These are phyloP conservation scores for Rhizopogon sp. DNA, from an alignment of 768 basidiomycete species.

Conservation along the genomic window DNA sequence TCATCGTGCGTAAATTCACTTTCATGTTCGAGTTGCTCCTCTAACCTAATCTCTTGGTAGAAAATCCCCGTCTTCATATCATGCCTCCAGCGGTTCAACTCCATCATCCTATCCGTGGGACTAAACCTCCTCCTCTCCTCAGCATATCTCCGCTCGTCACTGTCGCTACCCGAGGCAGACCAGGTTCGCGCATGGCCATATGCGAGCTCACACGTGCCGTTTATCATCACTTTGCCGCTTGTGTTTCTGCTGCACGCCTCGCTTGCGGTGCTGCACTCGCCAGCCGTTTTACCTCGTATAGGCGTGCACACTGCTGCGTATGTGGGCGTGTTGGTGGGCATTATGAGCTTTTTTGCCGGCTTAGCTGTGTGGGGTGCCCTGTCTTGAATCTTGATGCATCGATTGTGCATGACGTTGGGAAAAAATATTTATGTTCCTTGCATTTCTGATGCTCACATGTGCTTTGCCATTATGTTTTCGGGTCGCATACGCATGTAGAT, in stretches of 20 bases:
- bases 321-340: conserved; percentile 55
- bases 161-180: conserved; percentile 28
- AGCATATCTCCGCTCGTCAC: conserved; percentile 53
- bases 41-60: conserved; percentile 28
- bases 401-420: not conserved
- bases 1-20: conserved; percentile 52
- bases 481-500: too few species aligned
- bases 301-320: conserved; percentile 79
- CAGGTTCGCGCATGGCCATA: conserved; percentile 7
- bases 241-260: conserved; percentile 45
- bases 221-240: conserved; percentile 38
- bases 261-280: conserved; percentile 62
- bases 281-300: conserved; percentile 60
- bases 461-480: too few species aligned
- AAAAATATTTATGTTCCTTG: not conserved
- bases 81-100: conserved; percentile 71
- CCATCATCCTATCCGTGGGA: conserved; percentile 66
- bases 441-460: too few species aligned
- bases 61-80: conserved; percentile 76
- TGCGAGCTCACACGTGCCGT: conserved; percentile 26
- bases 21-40: not conserved
- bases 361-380: conserved; percentile 70
- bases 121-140: conserved; percentile 48
- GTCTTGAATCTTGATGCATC: conserved; percentile 22
- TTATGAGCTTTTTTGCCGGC: conserved; percentile 70